A percentile compares a stretch with the other conserved stretches of the same genome.
These are phyloP conservation scores for Thalassia testudinum DNA, from an alignment of 116 monocot species.

Conservation along the genomic window DNA sequence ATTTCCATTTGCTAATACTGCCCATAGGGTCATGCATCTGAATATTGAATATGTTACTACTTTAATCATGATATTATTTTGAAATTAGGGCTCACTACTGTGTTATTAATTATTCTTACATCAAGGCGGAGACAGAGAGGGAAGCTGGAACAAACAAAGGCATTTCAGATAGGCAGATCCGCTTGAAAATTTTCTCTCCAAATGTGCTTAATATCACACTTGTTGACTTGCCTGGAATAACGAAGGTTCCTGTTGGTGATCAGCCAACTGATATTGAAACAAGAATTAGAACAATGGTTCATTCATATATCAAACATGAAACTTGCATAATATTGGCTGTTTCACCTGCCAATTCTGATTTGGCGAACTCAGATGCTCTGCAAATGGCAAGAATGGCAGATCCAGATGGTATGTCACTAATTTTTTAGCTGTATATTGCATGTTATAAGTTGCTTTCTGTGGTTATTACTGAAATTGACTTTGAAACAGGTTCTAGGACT, in stretches of 20 bases:
- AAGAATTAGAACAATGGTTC: conserved; percentile 49
- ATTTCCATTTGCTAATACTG: neutral
- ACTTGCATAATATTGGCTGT: conserved; percentile 70
- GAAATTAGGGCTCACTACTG: neutral
- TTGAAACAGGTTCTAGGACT: conserved; percentile 41
- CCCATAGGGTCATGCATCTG: too few relatives aligned
- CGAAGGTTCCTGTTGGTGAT: conserved; percentile 63
- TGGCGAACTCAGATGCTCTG: conserved; percentile 69
- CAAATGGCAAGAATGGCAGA: conserved; percentile 65
- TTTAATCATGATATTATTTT: too few relatives aligned
- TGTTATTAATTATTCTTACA: neutral
- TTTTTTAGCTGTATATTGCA: neutral
- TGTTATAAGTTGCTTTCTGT: neutral
- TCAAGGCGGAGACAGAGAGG: conserved; percentile 51
- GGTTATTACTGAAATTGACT: neutral
- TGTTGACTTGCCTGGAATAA: conserved; percentile 67
- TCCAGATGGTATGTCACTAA: conserved; percentile 37
- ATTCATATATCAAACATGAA: conserved; percentile 52
- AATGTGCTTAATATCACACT: conserved; percentile 56
- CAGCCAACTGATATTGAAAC: conserved; percentile 52
- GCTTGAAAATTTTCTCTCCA: conserved; percentile 52
- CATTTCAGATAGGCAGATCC: conserved; percentile 57
- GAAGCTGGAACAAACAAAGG: conserved; percentile 53
- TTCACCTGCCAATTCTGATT: conserved; percentile 64
- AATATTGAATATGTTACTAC: too few relatives aligned